These are phyloP conservation scores for Calonectria leucothoes DNA, from an alignment of 2,329 filamentous ascomycete genomes.

Conservation along the genomic window DNA sequence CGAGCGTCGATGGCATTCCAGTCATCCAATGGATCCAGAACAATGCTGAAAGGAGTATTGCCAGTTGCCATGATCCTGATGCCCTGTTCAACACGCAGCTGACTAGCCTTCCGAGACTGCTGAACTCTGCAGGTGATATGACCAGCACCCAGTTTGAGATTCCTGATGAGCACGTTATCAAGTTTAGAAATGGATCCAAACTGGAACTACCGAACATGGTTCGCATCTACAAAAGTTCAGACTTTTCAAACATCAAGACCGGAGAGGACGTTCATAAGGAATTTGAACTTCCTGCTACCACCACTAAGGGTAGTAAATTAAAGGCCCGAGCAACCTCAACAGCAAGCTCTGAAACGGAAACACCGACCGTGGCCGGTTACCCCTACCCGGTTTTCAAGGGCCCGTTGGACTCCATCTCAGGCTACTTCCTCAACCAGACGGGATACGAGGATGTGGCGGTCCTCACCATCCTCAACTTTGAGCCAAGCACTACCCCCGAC, in stretches of 20 bases:
- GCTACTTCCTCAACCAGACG: constrained; percentile 16
- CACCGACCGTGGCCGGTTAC: not conserved
- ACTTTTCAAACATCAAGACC: not conserved
- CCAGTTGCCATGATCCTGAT: constrained; percentile 13
- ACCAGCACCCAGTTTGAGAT: not conserved
- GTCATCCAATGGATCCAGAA: constrained; percentile 37
- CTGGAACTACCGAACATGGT: not conserved
- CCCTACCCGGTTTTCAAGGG: constrained; percentile 2
- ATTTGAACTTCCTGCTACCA: not conserved
- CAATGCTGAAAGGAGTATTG: constrained; percentile 21
- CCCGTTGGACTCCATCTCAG: not conserved
- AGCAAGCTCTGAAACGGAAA: not conserved
- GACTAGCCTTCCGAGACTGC: not conserved
- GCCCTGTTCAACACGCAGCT: not conserved
- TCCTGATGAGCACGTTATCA: constrained; percentile 5
- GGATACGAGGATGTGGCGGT: constrained; percentile 15
- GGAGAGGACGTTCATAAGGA: not conserved
- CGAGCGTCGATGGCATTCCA: constrained; percentile 32
- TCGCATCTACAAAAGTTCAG: not conserved
- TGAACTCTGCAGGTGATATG: not conserved
- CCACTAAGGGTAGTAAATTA: not conserved
- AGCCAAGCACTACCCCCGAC: not conserved
- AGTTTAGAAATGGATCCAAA: constrained; percentile 5
- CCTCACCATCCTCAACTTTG: constrained; percentile 4
- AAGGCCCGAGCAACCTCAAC: not conserved